Conservation (phyloP, 2,329 filamentous ascomycete species). For the Ophiostoma pallidulum region DNA sequence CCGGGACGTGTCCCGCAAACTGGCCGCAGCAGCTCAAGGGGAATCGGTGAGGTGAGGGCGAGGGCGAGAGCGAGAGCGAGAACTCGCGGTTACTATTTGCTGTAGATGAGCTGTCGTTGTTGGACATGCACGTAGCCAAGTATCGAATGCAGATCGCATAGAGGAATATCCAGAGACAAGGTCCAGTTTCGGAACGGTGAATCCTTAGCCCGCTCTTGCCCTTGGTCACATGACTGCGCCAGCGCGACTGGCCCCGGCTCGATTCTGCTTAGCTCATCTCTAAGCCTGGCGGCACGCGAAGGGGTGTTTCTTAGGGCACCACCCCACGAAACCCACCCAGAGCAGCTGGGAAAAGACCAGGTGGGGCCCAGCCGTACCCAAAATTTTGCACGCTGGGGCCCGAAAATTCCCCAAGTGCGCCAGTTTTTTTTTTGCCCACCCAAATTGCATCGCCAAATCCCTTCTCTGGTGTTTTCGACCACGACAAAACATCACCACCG, state of each 20-base stretch:
- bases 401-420: background rate
- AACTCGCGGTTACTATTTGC: too few species aligned
- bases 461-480: background rate
- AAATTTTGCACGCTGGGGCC: background rate
- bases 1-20: conserved; percentile 27
- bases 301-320: conserved; percentile 18
- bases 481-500: conserved; percentile 1
- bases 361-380: background rate
- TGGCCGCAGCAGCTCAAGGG: conserved; percentile 31
- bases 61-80: background rate
- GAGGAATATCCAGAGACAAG: too few species aligned
- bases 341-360: background rate
- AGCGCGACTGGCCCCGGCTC: too few species aligned
- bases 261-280: too few species aligned
- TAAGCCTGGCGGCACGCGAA: too few species aligned
- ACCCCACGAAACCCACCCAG: conserved; percentile 13
- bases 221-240: conserved; percentile 14
- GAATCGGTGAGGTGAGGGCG: conserved; percentile 16
- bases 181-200: conserved; percentile 1
- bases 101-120: too few species aligned
- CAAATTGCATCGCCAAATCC: background rate
- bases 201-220: conserved; percentile 5
- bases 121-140: too few species aligned
- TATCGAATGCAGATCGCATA: too few species aligned
- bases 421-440: background rate